Evolutionary conservation across 352 stramenopile genomes (phyloP).

Genomic region (Bremia lactucae): DNA sequence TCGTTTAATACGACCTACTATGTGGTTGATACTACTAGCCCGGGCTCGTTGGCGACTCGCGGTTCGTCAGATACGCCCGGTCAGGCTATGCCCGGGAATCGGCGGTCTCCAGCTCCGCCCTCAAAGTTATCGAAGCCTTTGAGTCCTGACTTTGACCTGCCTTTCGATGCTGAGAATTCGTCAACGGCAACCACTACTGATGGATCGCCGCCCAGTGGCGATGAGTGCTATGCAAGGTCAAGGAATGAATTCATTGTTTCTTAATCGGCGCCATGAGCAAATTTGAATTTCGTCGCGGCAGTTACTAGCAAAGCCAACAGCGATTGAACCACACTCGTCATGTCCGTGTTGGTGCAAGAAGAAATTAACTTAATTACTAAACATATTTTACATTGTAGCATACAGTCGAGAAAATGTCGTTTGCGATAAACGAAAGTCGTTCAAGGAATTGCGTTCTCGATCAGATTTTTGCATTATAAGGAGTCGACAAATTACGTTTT

Average conservation of each 20-base stretch:
- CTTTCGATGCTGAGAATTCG: constrained; percentile 20
- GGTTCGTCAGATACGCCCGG: constrained; percentile 53
- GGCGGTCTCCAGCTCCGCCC: constrained; percentile 47
- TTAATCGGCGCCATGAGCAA: constrained; percentile 4
- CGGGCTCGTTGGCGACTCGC: constrained; percentile 40
- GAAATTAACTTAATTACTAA: no score
- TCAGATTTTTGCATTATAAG: no score
- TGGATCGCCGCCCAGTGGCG: constrained; percentile 25
- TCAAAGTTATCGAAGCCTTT: constrained; percentile 25
- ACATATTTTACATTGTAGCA: no score
- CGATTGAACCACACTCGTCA: constrained; percentile 4
- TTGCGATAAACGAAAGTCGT: no score
- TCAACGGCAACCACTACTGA: constrained; percentile 36
- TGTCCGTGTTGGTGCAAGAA: constrained; percentile 16
- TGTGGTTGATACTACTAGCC: constrained; percentile 68
- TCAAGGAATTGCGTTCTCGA: no score
- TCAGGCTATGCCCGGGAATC: constrained; percentile 36
- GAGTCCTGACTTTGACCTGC: constrained; percentile 24
- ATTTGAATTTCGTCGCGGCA: constrained; percentile 11
- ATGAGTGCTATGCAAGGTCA: constrained; percentile 22
- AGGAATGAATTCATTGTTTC: constrained; percentile 20
- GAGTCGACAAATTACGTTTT: no score
- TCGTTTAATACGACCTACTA: constrained; percentile 68
- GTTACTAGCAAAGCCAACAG: constrained; percentile 9
- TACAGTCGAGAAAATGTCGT: no score